These are phyloP conservation scores for Pholiota conissans DNA, from an alignment of 768 basidiomycete genomes.

Conservation along the genomic window DNA sequence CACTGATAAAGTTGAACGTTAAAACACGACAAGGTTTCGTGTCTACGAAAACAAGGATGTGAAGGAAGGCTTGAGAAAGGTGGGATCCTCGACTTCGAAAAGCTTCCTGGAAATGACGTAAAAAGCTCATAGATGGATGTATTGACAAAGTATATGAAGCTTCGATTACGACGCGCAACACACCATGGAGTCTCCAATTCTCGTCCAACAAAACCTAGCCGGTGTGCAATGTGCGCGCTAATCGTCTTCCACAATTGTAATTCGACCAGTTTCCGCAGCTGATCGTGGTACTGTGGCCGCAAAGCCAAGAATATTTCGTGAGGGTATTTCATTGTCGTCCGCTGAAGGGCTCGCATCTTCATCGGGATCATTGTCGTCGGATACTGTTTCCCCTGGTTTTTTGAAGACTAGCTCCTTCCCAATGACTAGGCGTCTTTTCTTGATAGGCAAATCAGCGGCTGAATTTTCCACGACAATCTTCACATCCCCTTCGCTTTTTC, in stretches of 20 bases:
- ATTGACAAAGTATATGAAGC: neutral
- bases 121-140: neutral
- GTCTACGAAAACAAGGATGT: too few relatives aligned
- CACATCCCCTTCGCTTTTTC: slow-evolving; percentile 19
- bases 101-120: neutral
- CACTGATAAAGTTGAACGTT: too few relatives aligned
- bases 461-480: slow-evolving; percentile 21
- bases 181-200: neutral
- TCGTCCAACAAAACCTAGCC: neutral
- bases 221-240: slow-evolving; percentile 6
- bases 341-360: slow-evolving; percentile 19
- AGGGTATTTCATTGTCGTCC: too few relatives aligned
- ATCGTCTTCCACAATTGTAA: slow-evolving; percentile 34
- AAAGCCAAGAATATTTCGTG: too few relatives aligned
- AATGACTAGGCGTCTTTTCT: slow-evolving; percentile 81
- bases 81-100: neutral
- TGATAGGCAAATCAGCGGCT: slow-evolving; percentile 48
- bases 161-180: neutral
- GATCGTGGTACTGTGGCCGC: too few relatives aligned
- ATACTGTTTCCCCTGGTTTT: slow-evolving; percentile 43
- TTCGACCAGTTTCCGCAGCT: slow-evolving; percentile 20
- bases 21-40: too few relatives aligned
- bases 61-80: too few relatives aligned
- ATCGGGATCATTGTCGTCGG: slow-evolving; percentile 33
- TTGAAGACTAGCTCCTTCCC: slow-evolving; percentile 67